phyloP scores from a whole-genome alignment of 139 green algal genomes.

The Closterium sp. region DNA sequence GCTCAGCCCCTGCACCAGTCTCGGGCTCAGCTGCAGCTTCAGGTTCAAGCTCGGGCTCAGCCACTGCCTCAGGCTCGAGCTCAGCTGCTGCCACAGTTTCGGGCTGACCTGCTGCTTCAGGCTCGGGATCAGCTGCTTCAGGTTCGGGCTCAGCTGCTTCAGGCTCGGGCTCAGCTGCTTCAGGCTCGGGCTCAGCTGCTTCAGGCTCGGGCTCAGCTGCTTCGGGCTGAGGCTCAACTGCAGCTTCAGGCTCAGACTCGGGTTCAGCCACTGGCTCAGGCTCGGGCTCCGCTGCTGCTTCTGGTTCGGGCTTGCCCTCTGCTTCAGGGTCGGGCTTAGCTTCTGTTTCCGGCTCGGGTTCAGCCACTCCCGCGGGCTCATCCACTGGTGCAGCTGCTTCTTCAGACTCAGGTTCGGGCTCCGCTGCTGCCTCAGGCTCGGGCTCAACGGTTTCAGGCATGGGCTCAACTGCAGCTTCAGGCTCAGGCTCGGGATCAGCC shows the following conservation, averaged over 20 bases:
- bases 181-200: neutral
- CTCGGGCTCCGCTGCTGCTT: neutral
- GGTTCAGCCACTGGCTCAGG: neutral
- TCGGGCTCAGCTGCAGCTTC: neutral
- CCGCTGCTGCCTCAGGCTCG: neutral
- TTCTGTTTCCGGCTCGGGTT: neutral
- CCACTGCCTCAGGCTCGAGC: neutral
- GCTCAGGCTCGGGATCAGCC: neutral
- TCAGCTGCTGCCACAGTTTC: neutral
- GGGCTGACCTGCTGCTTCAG: too few relatives aligned
- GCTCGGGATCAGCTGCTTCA: neutral
- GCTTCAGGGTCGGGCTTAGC: neutral
- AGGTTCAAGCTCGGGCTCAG: neutral
- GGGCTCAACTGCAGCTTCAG: neutral
- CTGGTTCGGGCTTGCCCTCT: neutral
- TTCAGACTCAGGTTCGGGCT: neutral
- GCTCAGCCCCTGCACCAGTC: neutral
- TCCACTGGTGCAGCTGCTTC: neutral
- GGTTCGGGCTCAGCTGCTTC: neutral
- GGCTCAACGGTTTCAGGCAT: neutral
- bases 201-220: neutral
- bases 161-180: neutral
- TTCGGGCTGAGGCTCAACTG: neutral
- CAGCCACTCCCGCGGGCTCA: neutral
- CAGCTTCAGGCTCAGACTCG: neutral